Conservation (phyloP, 441 rosid species). For the Erodium trifolium region DNA sequence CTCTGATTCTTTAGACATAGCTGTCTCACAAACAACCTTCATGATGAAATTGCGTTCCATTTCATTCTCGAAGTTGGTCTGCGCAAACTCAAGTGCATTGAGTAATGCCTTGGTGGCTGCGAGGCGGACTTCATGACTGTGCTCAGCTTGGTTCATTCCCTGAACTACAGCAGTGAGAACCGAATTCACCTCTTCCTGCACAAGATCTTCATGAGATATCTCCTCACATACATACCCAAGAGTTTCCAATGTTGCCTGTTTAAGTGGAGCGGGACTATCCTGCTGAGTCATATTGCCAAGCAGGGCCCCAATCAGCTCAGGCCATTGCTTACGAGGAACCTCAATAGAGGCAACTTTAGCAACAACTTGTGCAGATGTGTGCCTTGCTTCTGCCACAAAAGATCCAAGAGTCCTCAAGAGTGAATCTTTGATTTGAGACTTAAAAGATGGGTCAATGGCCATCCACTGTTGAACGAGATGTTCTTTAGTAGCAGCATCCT, state of each 20-base stretch:
- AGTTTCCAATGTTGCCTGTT: slow-evolving; percentile 50
- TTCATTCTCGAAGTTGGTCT: slow-evolving; percentile 44
- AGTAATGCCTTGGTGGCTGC: slow-evolving; percentile 44
- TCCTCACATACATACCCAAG: slow-evolving; percentile 55
- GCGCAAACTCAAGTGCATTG: slow-evolving; percentile 49
- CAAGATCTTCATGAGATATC: slow-evolving; percentile 46
- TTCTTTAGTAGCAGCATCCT: slow-evolving; percentile 38
- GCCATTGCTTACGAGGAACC: slow-evolving; percentile 47
- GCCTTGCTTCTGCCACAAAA: slow-evolving; percentile 33
- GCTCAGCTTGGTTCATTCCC: slow-evolving; percentile 46
- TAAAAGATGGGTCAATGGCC: slow-evolving; percentile 30
- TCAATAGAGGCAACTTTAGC: slow-evolving; percentile 48
- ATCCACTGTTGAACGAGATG: slow-evolving; percentile 50
- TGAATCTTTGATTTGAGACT: slow-evolving; percentile 35
- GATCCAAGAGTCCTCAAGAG: slow-evolving; percentile 38
- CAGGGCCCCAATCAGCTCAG: slow-evolving; percentile 39
- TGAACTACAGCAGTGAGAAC: slow-evolving; percentile 54
- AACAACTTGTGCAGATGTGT: slow-evolving; percentile 45
- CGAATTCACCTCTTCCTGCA: slow-evolving; percentile 44
- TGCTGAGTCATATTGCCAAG: slow-evolving; percentile 40
- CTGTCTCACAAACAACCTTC: slow-evolving; percentile 46
- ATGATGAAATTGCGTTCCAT: slow-evolving; percentile 55
- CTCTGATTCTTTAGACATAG: slow-evolving; percentile 36
- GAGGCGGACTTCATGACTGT: slow-evolving; percentile 37
- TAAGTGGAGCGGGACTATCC: slow-evolving; percentile 38